A percentile compares a stretch with the other conserved stretches of the same genome.
Conservation (phyloP, 1,139 yeast genomes). For the Diutina rugosa region DNA sequence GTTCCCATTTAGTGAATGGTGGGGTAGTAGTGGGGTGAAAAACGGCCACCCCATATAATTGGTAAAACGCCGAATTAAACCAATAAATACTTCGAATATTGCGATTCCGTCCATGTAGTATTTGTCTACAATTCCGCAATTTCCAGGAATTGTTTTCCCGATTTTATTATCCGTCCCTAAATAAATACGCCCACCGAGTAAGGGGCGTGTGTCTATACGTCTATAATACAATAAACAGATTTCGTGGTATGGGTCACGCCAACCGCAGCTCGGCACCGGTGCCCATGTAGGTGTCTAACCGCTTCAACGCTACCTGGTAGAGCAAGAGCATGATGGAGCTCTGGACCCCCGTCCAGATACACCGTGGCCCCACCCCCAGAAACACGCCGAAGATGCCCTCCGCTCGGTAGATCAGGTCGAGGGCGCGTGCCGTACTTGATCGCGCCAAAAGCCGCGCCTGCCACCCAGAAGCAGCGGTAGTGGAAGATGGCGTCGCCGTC, state of each 20-base stretch:
- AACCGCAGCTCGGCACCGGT: background rate
- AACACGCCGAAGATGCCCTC: conserved; percentile 79
- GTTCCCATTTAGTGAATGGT: no score
- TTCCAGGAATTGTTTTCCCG: background rate
- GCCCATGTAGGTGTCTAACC: background rate
- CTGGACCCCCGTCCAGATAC: conserved; percentile 93
- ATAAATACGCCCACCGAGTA: background rate
- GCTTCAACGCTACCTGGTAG: conserved; percentile 47
- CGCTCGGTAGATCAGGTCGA: conserved; percentile 48
- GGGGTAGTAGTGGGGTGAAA: no score
- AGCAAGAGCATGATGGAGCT: conserved; percentile 87
- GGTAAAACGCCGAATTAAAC: no score
- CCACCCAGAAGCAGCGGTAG: background rate
- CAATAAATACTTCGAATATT: no score
- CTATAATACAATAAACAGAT: background rate
- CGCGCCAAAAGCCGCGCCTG: conserved; percentile 14
- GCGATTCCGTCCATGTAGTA: no score
- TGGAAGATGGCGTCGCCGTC: conserved; percentile 8
- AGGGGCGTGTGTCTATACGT: background rate
- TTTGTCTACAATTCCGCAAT: no score
- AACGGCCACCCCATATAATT: no score
- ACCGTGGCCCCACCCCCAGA: conserved; percentile 92
- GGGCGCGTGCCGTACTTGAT: conserved; percentile 49
- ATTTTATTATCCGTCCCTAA: background rate
- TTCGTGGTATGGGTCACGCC: background rate